Conservation (phyloP, 345 rosid species). For the Syzygium oleosum region DNA sequence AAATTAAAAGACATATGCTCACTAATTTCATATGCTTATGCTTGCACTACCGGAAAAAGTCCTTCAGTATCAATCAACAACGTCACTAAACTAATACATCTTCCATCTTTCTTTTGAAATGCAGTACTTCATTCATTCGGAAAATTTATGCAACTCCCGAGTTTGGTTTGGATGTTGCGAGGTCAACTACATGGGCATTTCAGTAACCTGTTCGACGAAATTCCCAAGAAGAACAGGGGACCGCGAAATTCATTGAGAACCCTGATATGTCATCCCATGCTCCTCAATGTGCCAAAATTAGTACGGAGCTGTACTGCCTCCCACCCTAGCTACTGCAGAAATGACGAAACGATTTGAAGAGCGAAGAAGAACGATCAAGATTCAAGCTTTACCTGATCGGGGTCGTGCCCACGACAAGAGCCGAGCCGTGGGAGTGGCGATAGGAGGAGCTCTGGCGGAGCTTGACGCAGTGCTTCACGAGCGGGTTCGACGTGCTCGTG, state of each 20-base stretch:
- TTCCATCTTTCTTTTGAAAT: background rate
- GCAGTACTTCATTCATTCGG: background rate
- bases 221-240: background rate
- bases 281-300: background rate
- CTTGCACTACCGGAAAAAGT: background rate
- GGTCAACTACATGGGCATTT: background rate
- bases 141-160: background rate
- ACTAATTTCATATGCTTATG: background rate
- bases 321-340: background rate
- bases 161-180: background rate
- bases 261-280: background rate
- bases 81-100: background rate
- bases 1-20: background rate
- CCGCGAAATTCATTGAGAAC: background rate
- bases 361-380: background rate
- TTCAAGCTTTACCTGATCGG: constrained; percentile 53
- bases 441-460: constrained; percentile 74
- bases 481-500: constrained; percentile 70
- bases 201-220: background rate
- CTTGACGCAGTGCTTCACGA: constrained; percentile 85
- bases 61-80: background rate
- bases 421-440: constrained; percentile 70
- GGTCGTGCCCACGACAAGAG: constrained; percentile 68
- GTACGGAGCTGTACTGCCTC: background rate
- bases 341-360: background rate